Base-by-base conservation (phyloP, 371 early-diverging fungal species). In the Massospora cicadina region DNA sequence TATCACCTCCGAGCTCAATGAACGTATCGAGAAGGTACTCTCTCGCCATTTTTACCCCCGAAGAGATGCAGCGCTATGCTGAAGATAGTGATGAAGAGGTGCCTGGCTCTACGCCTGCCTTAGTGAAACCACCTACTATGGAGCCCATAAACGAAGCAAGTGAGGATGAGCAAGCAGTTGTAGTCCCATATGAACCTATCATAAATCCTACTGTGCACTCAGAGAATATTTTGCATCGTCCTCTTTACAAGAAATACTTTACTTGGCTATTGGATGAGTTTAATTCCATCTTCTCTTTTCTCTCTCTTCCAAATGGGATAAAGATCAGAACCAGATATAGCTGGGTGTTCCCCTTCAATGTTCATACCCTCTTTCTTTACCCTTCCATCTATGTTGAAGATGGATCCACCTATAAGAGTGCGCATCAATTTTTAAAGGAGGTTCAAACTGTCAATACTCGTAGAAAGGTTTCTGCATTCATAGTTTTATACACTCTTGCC, bases 401-500 rank as follows among this genome's bases (percentile, higher is more conserved):
- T 57, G n/a, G 28, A 55, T 32, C 12, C 0, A 43, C 43, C 5
- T 28, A 21, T 28, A 58, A 58, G 27, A 25, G 2, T 17, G 2
- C 58, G 3, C 30, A 25, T 33, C 30, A 65, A 74, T 75, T 73
- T 30, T 65, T 78, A 1, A 68, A 75, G 25, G 78, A 78, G 58
- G 71, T 74, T 0, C 58, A 71, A 1, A 70, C 74, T 29, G 78
- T 78, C 1, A 67, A 69, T 24, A 72, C 73, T 54, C 69, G 79
- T 33, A 69, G 79, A 2, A 60, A 67, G 27, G 71, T 71, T 1
- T 55, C 76, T 28, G 21, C 69, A 31, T 64, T 71, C 63, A 55
- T 78, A 56, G 73, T 76, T 0, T 17, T 64, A 2, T 78, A 68
- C 58, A 70, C 71, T 1, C 71, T 76, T 23, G 12, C 75, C 2